Evolutionary conservation across 164 flowering plant species (phyloP), one percentile per base, ranked within the genome.

Genomic region (Echeveria elegans): DNA sequence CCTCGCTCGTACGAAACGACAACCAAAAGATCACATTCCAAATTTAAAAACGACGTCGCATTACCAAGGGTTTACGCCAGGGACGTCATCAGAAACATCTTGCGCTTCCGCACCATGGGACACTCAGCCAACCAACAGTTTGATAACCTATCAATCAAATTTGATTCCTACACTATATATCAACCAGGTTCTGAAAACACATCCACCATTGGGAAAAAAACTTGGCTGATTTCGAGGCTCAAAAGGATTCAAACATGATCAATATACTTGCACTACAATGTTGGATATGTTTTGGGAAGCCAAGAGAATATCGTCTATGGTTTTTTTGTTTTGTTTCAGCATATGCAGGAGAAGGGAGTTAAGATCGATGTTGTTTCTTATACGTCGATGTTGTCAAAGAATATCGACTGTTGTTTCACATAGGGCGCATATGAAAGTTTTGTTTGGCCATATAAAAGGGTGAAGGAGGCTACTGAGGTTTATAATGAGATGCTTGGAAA

Each of bases 201-300:
- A 92, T 63, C 98, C 97, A 0, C 96, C 98, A 2, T 75, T 80
- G 92, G 88, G 90, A 67, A 92, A 92, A 83, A n/a, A n/a, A n/a
- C 98, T 0, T 89, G 98, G 96, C 73, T 92, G 64, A 87, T 90
- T 71, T 92, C 83, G 0, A 59, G 47, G 59, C 16, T 80, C n/a
- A 15, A 81, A 69, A 72, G 81, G 88, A 23, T 90, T 92, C 72
- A 87, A 87, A 81, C 97, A 90, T 56, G 98, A 92, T 70, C 98
- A 86, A 45, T 92, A 77, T 74, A 92, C 98, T 6, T 90, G 82
- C 76, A 92, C 98, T 0, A 92, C 98, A 0, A 90, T 92, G 98
- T 58, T 92, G 73, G 96, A 90, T 73, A 92, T 92, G 16, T 92
- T 92, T 76, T 97, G 97, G 23, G 96, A 92, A 74, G 98, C 98